Base-by-base conservation (phyloP, 192 early-diverging fungal genomes). In the Coemansia sp. region DNA sequence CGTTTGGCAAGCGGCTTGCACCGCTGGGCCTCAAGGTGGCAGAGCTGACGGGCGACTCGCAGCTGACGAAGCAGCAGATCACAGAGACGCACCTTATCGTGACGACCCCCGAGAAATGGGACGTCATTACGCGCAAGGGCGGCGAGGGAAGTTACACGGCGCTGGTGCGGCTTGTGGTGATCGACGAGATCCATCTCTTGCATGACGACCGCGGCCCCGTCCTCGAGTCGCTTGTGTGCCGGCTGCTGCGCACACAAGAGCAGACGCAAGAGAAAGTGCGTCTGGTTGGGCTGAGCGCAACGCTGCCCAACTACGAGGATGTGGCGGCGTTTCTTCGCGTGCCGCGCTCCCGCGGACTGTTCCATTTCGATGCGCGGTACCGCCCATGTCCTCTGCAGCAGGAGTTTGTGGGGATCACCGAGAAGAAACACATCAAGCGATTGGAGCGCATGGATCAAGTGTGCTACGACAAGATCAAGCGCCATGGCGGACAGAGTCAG, bases 31-130 rank as follows among this genome's bases (percentile, higher is more conserved):
- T 99, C 26, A 91, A 85, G 35, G 96, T 99, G n/a, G 91, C 94
- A 8, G 97, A 99, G 85, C 86, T 99, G 55, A 98, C 96, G 20
- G 97, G 97, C 20, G 97, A 99, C 86, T 88, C 92, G 12, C 94
- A 96, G 76, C 83, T 99, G 45, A 99, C 94, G n/a, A 96, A 97
- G 75, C 90, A 93, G 71, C 95, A 98, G 78, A 95, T 99, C 56
- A 85, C 94, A 10, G 92, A 94, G 52, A 99, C 97, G 2, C 94
- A 98, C 63, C 89, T 99, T 71, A 98, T 99, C 73, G 91, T 99
- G 35, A 98, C 97, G 2, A 99, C 97, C 5, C 97, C 97, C 10
- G 97, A 99, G 76, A 99, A 99, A 73, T 99, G 97, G 97, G 97
- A 99, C 77, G 92, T 99, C 33, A 93, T 96, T 36, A 99, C 97